phyloP scores from a whole-genome alignment of 2,329 filamentous ascomycete species.

The Diaporthe helianthi region DNA sequence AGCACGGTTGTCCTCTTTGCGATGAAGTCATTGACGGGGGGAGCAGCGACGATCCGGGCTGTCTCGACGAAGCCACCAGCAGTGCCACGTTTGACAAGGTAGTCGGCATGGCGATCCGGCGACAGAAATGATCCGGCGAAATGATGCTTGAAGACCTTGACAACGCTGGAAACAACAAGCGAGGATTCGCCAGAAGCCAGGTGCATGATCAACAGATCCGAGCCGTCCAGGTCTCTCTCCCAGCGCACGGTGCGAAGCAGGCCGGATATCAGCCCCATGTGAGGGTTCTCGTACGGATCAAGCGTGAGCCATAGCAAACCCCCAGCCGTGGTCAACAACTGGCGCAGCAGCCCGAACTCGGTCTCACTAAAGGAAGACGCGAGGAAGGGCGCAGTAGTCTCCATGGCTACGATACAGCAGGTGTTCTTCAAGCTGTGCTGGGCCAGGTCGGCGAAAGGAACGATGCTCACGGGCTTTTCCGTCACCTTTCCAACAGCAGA shows the following conservation, averaged over 20 bases:
- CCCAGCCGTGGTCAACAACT: constrained; percentile 39
- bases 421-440: constrained; percentile 35
- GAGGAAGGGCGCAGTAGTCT: constrained; percentile 36
- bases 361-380: constrained; percentile 36
- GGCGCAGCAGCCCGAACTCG: constrained; percentile 40
- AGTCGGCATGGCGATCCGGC: constrained; percentile 34
- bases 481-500: constrained; percentile 12
- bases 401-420: constrained; percentile 38
- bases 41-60: constrained; percentile 29
- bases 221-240: constrained; percentile 44
- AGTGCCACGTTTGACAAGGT: constrained; percentile 23
- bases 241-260: constrained; percentile 44
- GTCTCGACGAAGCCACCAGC: constrained; percentile 29
- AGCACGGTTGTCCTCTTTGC: constrained; percentile 29
- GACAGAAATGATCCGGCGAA: constrained; percentile 22
- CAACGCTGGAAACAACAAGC: constrained; percentile 14
- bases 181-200: constrained; percentile 32
- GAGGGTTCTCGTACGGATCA: constrained; percentile 40
- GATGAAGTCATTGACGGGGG: constrained; percentile 33
- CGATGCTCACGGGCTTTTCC: constrained; percentile 26
- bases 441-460: constrained; percentile 36
- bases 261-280: constrained; percentile 43
- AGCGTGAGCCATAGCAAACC: constrained; percentile 46
- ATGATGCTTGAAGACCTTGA: constrained; percentile 33
- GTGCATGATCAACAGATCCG: constrained; percentile 39